Evolutionary conservation across 176 grass and related monocot genomes (phyloP), one percentile per base, ranked within the genome.

Genomic region (Avena sativa): DNA sequence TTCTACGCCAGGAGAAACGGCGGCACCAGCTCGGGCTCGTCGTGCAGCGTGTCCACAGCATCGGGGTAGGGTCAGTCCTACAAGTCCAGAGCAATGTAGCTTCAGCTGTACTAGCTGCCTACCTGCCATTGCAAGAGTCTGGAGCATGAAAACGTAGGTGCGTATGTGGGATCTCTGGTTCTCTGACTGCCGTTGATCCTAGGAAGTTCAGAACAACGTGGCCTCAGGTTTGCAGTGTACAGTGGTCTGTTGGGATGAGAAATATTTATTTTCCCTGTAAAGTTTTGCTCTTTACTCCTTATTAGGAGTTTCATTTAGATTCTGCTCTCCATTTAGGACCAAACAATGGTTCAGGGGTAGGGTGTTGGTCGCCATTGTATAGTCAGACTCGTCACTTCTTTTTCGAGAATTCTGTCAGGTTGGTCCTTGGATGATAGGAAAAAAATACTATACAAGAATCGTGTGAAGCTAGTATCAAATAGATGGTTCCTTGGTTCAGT

Each of bases 1-100:
- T 73, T 90, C 46, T 79, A 52, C n/a, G 12, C 2, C 5, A 34
- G 6, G 28, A 32, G 28, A 72, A 52, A 71, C 28, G 65, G 81
- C 3, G 1, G 34, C 50, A 13, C 12, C 34, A 23, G 8, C 84
- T 30, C 26, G 13, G n/a, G 20, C 36, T 47, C 21, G 16, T 74
- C 36, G 1, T 13, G 20, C 40, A 28, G 38, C 55, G 1, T 25
- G 43, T 76, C 83, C 0, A 69, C 49, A 0, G 69, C 34, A 9
- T 76, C 60, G 12, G 1, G 57, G 25, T 43, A 50, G 26, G 59
- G 12, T 1, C 60, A 52, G 43, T 48, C 51, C 15, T 57, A 57
- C 6, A 67, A 59, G 19, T 28, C 12, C 23, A 64, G 23, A 21
- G 26, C 23, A 28, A 13, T 64, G 23, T 64, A 11, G 61, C 21